Evolutionary conservation across 108 stramenopile species (phyloP).

Genomic region (Cyclotella atomus): DNA sequence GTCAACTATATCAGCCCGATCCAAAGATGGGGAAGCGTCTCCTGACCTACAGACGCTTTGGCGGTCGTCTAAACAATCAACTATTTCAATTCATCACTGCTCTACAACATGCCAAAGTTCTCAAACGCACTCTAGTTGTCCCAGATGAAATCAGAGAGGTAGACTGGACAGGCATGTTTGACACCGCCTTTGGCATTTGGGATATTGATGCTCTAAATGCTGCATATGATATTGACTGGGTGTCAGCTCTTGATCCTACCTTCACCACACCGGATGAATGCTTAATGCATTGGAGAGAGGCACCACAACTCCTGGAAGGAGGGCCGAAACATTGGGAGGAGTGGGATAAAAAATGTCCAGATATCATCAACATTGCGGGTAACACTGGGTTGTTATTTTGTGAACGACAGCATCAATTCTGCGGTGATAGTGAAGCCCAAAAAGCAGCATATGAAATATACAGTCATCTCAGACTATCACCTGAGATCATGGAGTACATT

Average conservation of each 20-base stretch:
- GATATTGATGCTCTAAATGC: slow-evolving; percentile 42
- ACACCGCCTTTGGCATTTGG: slow-evolving; percentile 40
- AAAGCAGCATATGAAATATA: slow-evolving; percentile 42
- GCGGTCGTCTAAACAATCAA: slow-evolving; percentile 53
- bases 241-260: slow-evolving; percentile 23
- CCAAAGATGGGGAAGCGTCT: slow-evolving; percentile 31
- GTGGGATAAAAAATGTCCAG: slow-evolving; percentile 47
- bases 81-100: slow-evolving; percentile 53
- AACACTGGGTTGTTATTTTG: slow-evolving; percentile 49
- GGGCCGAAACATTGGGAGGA: slow-evolving; percentile 41
- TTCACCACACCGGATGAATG: slow-evolving; percentile 35
- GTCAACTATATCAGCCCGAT: slow-evolving; percentile 38
- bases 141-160: slow-evolving; percentile 51
- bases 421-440: slow-evolving; percentile 45
- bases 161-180: slow-evolving; percentile 56
- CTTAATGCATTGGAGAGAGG: slow-evolving; percentile 36
- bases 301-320: slow-evolving; percentile 21
- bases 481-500: slow-evolving; percentile 34
- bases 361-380: slow-evolving; percentile 47
- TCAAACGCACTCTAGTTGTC: slow-evolving; percentile 49
- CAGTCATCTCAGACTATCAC: slow-evolving; percentile 33
- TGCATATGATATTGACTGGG: slow-evolving; percentile 45
- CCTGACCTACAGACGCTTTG: slow-evolving; percentile 47
- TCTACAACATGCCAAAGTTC: slow-evolving; percentile 46
- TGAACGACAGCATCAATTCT: slow-evolving; percentile 51